Base-by-base conservation (phyloP, 164 flowering plant species). In the Kalanchoe fedtschenkoi region DNA sequence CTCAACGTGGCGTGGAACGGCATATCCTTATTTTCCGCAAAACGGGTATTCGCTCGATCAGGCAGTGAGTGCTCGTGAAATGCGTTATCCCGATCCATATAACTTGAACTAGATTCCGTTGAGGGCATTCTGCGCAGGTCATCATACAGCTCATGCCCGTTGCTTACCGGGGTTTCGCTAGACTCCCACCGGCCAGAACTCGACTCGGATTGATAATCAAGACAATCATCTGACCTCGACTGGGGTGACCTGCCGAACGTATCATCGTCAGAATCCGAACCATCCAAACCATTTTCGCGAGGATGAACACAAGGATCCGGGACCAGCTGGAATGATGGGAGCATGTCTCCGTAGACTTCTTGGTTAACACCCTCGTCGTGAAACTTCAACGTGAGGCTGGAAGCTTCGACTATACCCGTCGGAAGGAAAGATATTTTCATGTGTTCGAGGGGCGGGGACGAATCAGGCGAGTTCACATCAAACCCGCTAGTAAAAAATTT, bases 361-460 rank as follows among this genome's bases (percentile, higher is more conserved):
- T 72, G 70, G 41, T 60, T 54, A 39, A 72, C 71, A 57, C 47
- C 73, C 26, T 74, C 86, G 64, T 80, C 77, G 47, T 89, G 83
- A 69, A 88, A 85, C 67, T 79, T 83, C 64, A 88, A 76, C 67
- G 75, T 83, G 63, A 90, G 69, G 71, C 74, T 75, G 46, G 95
- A 75, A 62, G 73, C 72, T 69, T 77, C 90, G 54, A 75, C 64
- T 54, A 74, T 77, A 67, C 74, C 65, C 7, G 75, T 58, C 7
- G 97, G 90, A 41, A 75, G 89, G 74, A 90, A 87, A 64, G 87
- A 86, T 70, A 90, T 85, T 72, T 81, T 85, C 92, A 93, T 93
- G 69, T 81, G 90, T 62, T 81, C 86, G 62, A 93, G 81, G 3
- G 92, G 96, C 17, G 98, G 97, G 33, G 98, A 92, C 56, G 89